Conservation (phyloP, 1,139 yeast genomes). For the Blastobotrys arbuscula region DNA sequence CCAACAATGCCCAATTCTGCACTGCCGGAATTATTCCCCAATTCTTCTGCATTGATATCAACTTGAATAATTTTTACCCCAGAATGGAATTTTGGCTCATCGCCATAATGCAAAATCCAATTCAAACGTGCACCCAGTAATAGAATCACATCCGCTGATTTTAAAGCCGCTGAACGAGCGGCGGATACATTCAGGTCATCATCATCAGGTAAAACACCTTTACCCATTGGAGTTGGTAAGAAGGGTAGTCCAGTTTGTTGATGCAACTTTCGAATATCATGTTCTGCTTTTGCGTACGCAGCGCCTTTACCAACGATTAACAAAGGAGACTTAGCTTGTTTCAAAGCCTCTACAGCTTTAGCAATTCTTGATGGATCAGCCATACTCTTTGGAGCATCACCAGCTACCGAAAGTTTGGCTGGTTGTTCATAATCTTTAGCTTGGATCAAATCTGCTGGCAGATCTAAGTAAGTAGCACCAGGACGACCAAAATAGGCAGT, state of each 20-base stretch:
- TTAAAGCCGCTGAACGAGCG: slow-evolving; percentile 52
- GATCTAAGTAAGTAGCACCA: slow-evolving; percentile 54
- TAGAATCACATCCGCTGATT: slow-evolving; percentile 49
- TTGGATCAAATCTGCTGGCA: slow-evolving; percentile 57
- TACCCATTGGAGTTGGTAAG: slow-evolving; percentile 69
- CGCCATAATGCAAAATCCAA: slow-evolving; percentile 65
- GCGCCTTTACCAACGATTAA: slow-evolving; percentile 62
- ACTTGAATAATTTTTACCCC: slow-evolving; percentile 49
- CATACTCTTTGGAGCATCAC: slow-evolving; percentile 35
- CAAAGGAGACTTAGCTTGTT: slow-evolving; percentile 42
- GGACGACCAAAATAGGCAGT: slow-evolving; percentile 46
- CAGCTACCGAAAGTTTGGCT: slow-evolving; percentile 21
- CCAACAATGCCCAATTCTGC: slow-evolving; percentile 44
- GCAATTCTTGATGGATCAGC: slow-evolving; percentile 40
- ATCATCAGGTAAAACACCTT: slow-evolving; percentile 55
- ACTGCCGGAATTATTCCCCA: slow-evolving; percentile 42
- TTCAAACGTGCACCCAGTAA: slow-evolving; percentile 59
- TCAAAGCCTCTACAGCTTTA: slow-evolving; percentile 34
- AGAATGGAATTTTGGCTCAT: slow-evolving; percentile 44
- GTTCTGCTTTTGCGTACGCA: slow-evolving; percentile 42
- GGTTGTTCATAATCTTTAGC: slow-evolving; percentile 13
- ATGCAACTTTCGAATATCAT: slow-evolving; percentile 39
- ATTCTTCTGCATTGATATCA: slow-evolving; percentile 47
- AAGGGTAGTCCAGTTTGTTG: slow-evolving; percentile 43
- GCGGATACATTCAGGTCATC: slow-evolving; percentile 47